phyloP scores from a whole-genome alignment of 257 asterid genomes.

The Vinca minor region DNA sequence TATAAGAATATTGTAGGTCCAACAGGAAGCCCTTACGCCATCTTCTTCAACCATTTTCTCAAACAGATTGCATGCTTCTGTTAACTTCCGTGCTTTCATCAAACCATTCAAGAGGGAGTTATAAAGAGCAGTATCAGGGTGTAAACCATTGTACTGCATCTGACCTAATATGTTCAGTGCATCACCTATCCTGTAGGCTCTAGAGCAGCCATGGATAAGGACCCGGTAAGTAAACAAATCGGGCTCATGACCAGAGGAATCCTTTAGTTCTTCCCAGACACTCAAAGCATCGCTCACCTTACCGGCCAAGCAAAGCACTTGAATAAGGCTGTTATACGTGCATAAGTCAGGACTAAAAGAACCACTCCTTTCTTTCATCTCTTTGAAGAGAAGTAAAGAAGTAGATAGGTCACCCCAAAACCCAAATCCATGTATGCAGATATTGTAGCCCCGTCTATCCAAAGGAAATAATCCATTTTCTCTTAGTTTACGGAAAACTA shows the following conservation, averaged over 20 bases:
- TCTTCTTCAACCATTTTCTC: conserved; percentile 84
- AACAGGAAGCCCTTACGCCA: conserved; percentile 68
- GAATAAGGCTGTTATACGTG: conserved; percentile 82
- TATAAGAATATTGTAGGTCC: conserved; percentile 84
- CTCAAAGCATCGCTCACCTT: conserved; percentile 68
- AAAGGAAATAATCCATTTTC: conserved; percentile 45
- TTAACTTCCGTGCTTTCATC: conserved; percentile 66
- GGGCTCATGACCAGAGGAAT: conserved; percentile 76
- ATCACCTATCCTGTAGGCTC: conserved; percentile 52
- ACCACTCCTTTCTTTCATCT: conserved; percentile 69
- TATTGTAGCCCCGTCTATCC: conserved; percentile 79
- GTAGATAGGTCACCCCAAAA: conserved; percentile 64
- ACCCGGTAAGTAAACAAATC: conserved; percentile 71
- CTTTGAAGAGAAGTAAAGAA: conserved; percentile 64
- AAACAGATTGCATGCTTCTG: conserved; percentile 73
- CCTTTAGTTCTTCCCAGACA: conserved; percentile 87
- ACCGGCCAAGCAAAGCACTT: conserved; percentile 75
- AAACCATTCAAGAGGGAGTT: conserved; percentile 83
- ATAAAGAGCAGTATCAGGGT: conserved; percentile 55
- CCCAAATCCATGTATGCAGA: conserved; percentile 76
- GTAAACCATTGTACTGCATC: conserved; percentile 64
- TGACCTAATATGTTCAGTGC: conserved; percentile 63
- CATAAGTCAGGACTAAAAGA: conserved; percentile 65
- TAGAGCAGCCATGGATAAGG: conserved; percentile 78
- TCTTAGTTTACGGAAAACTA: conserved; percentile 50